phyloP scores from a whole-genome alignment of 441 rosid genomes.

The Jatropha podagrica region DNA sequence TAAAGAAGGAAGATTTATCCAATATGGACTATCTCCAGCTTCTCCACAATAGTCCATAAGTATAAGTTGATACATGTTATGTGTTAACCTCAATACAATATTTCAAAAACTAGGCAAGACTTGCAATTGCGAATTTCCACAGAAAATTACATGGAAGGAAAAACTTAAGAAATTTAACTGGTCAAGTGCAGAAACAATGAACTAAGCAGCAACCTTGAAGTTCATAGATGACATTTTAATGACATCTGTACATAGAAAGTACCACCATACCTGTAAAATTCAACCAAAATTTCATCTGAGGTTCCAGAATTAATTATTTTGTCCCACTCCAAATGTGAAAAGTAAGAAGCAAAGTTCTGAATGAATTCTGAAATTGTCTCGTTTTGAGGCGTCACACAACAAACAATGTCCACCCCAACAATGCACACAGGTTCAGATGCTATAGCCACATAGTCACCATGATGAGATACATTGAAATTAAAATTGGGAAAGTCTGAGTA shows the following conservation, averaged over 20 bases:
- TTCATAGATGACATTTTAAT: slow-evolving; percentile 5
- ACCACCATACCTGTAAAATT: slow-evolving; percentile 57
- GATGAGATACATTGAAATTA: slow-evolving; percentile 70
- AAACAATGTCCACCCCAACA: slow-evolving; percentile 64
- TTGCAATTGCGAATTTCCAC: not conserved
- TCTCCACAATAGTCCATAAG: not conserved
- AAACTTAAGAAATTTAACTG: not conserved
- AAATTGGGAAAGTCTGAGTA: slow-evolving; percentile 48
- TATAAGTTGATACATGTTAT: not conserved
- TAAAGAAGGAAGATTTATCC: not conserved
- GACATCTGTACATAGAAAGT: not conserved
- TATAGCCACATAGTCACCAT: slow-evolving; percentile 70
- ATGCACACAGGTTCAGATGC: slow-evolving; percentile 74
- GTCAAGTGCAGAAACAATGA: not conserved
- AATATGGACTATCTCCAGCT: not conserved
- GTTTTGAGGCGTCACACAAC: slow-evolving; percentile 31
- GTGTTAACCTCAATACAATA: not conserved
- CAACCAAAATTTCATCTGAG: slow-evolving; percentile 40
- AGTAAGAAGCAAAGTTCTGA: slow-evolving; percentile 47
- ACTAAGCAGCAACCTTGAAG: not conserved
- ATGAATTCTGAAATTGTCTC: slow-evolving; percentile 51
- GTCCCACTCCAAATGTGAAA: slow-evolving; percentile 59
- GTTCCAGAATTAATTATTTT: slow-evolving; percentile 41
- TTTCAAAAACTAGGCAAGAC: not conserved
- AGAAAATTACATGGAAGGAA: not conserved